Base-by-base conservation (phyloP, 257 asterid species). In the Coffea canephora region DNA sequence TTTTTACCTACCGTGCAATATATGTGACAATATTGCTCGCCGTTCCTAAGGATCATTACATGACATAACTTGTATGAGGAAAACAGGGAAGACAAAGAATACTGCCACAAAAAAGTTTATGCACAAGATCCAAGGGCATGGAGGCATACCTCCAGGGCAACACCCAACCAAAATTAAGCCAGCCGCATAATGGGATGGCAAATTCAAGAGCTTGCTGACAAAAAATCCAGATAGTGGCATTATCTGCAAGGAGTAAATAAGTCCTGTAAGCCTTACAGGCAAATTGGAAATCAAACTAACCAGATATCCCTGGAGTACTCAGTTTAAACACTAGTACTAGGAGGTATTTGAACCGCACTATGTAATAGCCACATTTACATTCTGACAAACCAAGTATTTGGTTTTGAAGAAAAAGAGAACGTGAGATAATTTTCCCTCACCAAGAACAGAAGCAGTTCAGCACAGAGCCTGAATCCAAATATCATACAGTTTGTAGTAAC, bases 11-110 rank as follows among this genome's bases (percentile, higher is more conserved):
- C 98, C 98, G 90, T 79, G 98, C 98, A 82, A 94, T 93, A 87
- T 91, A 94, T 4, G 98, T 94, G 83, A 94, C 98, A 25, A 94
- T 94, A 78, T 94, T 94, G 87, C 98, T 93, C 45, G 98, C 98
- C 8, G 98, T 93, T 80, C 98, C 98, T 94, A 91, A 66, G 39
- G 75, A 74, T 71, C 59, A 83, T 66, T 19, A 70, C 71, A 81
- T 43, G 62, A 36, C 69, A 76, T 76, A 77, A 65, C 54, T 73
- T 69, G 70, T 49, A 13, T 69, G 49, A 49, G 75, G 18, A 46
- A 34, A 83, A 75, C 18, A 71, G 54, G 8, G 68, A 57, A 73
- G 39, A 1, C 49, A 75, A 73, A 64, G 69, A 36, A 36, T 45
- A 61, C 43, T 27, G 72, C 19, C 41, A 71, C 4, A 48, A 18